Percentiles rank a stretch among this genome's conserved stretches.
phyloP scores from a whole-genome alignment of 495 filamentous ascomycete species.

The Viridothelium virens region DNA sequence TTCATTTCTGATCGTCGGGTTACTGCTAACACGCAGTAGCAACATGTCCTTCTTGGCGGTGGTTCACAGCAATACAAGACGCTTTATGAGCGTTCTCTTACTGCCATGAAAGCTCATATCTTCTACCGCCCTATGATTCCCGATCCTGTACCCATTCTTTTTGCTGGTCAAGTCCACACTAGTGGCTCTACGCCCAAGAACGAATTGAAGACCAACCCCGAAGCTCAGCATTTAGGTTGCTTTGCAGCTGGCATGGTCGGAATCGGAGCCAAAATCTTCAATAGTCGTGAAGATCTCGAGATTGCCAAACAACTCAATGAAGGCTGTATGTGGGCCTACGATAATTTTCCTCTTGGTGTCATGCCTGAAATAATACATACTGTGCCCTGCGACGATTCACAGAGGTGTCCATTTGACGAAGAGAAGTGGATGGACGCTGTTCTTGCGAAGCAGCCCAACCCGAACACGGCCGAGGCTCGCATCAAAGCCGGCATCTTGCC shows the following conservation, averaged over 20 bases:
- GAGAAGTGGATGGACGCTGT: slow-evolving; percentile 35
- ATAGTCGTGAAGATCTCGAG: slow-evolving; percentile 24
- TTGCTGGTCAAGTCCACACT: slow-evolving; percentile 10
- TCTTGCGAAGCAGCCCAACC: slow-evolving; percentile 13
- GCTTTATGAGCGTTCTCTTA: slow-evolving; percentile 7
- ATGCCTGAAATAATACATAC: slow-evolving; percentile 42
- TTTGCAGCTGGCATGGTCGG: slow-evolving; percentile 11
- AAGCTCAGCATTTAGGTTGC: slow-evolving; percentile 12
- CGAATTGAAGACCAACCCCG: not conserved
- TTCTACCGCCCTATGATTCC: slow-evolving; percentile 13
- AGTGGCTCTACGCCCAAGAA: slow-evolving; percentile 4
- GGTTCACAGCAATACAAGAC: slow-evolving; percentile 4
- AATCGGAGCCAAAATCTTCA: slow-evolving; percentile 27
- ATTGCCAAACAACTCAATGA: slow-evolving; percentile 29
- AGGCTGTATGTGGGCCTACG: slow-evolving; percentile 33
- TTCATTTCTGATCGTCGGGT: slow-evolving; percentile 14
- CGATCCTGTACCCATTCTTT: not conserved
- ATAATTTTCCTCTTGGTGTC: slow-evolving; percentile 35
- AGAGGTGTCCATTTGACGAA: slow-evolving; percentile 38
- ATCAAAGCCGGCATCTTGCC: slow-evolving; percentile 39
- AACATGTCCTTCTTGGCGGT: slow-evolving; percentile 9
- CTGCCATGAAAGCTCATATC: slow-evolving; percentile 4
- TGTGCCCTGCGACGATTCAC: slow-evolving; percentile 31
- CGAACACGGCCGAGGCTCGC: not conserved
- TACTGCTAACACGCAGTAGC: slow-evolving; percentile 21